Base-by-base conservation (phyloP, 805 yeast genomes). In the Candida piceae region DNA sequence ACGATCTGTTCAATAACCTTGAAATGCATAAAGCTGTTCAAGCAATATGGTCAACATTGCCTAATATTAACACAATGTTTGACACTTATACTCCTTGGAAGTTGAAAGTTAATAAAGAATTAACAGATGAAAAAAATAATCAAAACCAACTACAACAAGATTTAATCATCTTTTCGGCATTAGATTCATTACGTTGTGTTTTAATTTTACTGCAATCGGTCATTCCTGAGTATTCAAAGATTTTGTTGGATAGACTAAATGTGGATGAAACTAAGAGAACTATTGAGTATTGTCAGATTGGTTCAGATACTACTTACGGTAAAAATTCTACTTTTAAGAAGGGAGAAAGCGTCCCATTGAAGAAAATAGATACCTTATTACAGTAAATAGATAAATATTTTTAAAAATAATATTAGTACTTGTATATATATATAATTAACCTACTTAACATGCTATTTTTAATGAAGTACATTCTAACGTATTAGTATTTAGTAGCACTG, bases 1-100 rank as follows among this genome's bases (percentile, higher is more conserved):
- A 74, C 38, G 42, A 42, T 0, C 62, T 69, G 11, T 66, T 83
- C 50, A 34, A 38, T 2, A 46, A 53, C 1, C 78, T 74, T 52
- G 77, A 77, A 34, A 74, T 74, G 36, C 73, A 76, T 44, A 67
- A 63, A 32, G 82, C 84, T 0, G 57, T 81, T 12, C 68, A 68
- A 32, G 62, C 64, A 12, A 64, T 87, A 57, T 80, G 93, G 87
- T 50, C 60, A 5, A 59, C 76, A 4, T 56, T 80, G 13, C 74
- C 75, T 33, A 58, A 66, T 12, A 80, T 84, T 1, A 90, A 90
- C 52, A 65, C 64, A 15, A 71, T 82, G 22, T 69, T 88, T 44
- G 95, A 86, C 52, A 63, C 58, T 1, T 62, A 77, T 5, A 80
- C 78, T 49, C 97, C 97, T 0, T 90, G 97, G 97, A 58, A 63